Conservation (phyloP, 2,329 filamentous ascomycete species). For the Fusarium stilboides region DNA sequence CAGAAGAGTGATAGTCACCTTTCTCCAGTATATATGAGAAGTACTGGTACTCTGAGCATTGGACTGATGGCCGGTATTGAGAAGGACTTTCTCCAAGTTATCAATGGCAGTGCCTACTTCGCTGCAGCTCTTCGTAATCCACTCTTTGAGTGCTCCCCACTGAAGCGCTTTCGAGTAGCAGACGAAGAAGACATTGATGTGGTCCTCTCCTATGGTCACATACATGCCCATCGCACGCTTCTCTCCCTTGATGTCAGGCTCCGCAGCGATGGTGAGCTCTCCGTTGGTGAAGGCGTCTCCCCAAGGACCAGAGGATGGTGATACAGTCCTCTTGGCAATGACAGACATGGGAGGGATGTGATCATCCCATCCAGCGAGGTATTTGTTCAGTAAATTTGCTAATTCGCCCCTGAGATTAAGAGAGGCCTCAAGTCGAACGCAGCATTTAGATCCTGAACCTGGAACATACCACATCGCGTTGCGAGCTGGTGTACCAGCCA, state of each 20-base stretch:
- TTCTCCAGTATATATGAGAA: conserved; percentile 5
- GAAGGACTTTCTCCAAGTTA: rapidly evolving
- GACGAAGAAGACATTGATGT: rapidly evolving
- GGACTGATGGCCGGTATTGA: rapidly evolving
- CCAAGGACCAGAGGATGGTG: rapidly evolving
- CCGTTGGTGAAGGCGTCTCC: neutral
- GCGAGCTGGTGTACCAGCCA: neutral
- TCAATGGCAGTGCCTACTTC: neutral
- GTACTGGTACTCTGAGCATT: rapidly evolving
- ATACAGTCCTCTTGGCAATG: neutral
- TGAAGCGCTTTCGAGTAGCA: neutral
- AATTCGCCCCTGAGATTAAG: rapidly evolving
- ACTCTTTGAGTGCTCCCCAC: rapidly evolving
- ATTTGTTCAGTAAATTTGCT: rapidly evolving
- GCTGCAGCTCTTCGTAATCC: rapidly evolving
- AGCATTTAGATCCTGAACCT: rapidly evolving
- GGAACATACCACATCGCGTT: neutral
- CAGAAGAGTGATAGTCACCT: rapidly evolving
- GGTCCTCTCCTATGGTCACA: rapidly evolving
- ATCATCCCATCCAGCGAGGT: rapidly evolving
- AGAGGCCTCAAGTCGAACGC: rapidly evolving
- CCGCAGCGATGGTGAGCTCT: neutral
- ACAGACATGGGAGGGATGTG: rapidly evolving
- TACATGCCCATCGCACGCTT: neutral
- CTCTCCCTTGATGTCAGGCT: neutral